Conservation (phyloP, 768 basidiomycete genomes). For the Leccinum barrowsii region DNA sequence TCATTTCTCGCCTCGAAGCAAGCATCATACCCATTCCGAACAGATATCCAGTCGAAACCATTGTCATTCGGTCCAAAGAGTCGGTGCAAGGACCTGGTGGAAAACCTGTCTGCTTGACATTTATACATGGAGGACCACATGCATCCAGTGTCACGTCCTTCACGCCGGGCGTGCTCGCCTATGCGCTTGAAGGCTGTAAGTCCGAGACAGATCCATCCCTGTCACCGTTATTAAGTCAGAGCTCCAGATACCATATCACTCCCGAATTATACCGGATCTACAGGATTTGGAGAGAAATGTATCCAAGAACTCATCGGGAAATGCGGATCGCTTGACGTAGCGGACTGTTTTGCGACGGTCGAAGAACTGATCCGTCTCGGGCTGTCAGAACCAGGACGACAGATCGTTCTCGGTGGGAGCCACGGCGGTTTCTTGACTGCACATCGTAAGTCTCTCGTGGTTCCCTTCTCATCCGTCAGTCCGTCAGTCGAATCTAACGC, state of each 20-base stretch:
- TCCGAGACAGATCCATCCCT: neutral
- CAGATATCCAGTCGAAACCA: slow-evolving; percentile 49
- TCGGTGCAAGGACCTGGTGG: slow-evolving; percentile 5
- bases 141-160: slow-evolving; percentile 46
- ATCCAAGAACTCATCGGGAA: slow-evolving; percentile 51
- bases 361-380: slow-evolving; percentile 48
- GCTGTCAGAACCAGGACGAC: slow-evolving; percentile 48
- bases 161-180: slow-evolving; percentile 37
- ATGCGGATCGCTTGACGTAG: slow-evolving; percentile 63
- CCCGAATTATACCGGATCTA: slow-evolving; percentile 66
- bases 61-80: slow-evolving; percentile 41
- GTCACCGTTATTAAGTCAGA: neutral
- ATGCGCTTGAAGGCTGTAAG: slow-evolving; percentile 63
- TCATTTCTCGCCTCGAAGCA: slow-evolving; percentile 39
- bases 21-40: slow-evolving; percentile 49
- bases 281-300: slow-evolving; percentile 61
- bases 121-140: slow-evolving; percentile 67
- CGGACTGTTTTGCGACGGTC: slow-evolving; percentile 58
- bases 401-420: slow-evolving; percentile 60
- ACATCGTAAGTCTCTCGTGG: slow-evolving; percentile 43
- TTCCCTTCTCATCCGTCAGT: neutral
- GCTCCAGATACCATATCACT: slow-evolving; percentile 51
- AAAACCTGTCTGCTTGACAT: slow-evolving; percentile 45
- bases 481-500: neutral
- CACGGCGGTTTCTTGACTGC: slow-evolving; percentile 67